Evolutionary conservation across 139 green algal genomes (phyloP).

Genomic region (Monoraphidium neglectum): DNA sequence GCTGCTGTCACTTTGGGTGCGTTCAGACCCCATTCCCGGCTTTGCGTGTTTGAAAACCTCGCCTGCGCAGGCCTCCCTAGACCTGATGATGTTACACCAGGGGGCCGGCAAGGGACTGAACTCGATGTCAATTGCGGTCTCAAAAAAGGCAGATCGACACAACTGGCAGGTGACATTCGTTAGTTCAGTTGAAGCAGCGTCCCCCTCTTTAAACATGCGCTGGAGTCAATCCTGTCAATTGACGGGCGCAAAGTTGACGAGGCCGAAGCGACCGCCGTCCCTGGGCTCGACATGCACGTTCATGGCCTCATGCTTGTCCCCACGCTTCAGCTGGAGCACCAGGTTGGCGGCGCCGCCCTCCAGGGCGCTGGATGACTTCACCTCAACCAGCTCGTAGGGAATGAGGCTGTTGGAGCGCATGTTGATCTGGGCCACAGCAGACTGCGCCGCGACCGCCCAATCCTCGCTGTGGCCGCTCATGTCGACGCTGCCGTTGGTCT

Average conservation of each 20-base stretch:
- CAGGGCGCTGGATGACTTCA: not conserved
- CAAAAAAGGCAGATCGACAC: too few relatives aligned
- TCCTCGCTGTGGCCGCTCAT: constrained; percentile 6
- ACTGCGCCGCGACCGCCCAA: constrained; percentile 9
- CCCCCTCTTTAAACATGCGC: too few relatives aligned
- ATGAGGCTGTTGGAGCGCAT: constrained; percentile 33
- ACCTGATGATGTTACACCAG: too few relatives aligned
- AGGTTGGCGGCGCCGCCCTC: not conserved
- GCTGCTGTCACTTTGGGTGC: too few relatives aligned
- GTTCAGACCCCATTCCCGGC: too few relatives aligned
- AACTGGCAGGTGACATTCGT: too few relatives aligned
- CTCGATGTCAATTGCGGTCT: too few relatives aligned
- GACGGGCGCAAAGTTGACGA: constrained; percentile 11
- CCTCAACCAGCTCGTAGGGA: constrained; percentile 19
- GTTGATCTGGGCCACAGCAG: constrained; percentile 21
- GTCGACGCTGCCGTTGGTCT: not conserved
- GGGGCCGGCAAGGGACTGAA: too few relatives aligned
- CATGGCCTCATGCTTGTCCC: constrained; percentile 30
- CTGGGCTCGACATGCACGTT: constrained; percentile 1
- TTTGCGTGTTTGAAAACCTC: too few relatives aligned
- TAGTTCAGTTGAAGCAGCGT: too few relatives aligned
- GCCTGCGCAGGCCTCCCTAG: too few relatives aligned
- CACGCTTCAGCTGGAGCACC: constrained; percentile 19
- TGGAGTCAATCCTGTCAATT: too few relatives aligned
- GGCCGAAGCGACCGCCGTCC: constrained; percentile 10